Base-by-base conservation (phyloP, 2,329 filamentous ascomycete species). In the Sphaerostilbella broomeana region DNA sequence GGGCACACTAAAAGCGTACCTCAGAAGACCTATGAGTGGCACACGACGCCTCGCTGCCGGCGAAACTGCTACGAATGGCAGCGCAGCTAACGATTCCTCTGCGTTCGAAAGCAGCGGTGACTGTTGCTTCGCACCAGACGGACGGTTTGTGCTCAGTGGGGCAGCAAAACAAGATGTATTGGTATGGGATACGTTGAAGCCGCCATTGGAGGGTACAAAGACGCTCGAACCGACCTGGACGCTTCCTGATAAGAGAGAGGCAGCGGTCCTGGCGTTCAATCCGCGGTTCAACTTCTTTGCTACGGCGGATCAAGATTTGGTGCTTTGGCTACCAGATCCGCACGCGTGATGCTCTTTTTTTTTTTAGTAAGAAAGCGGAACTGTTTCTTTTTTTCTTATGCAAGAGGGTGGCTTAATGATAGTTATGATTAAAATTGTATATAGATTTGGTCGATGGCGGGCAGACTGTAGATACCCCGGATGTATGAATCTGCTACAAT, bases 231-330 rank as follows among this genome's bases (percentile, higher is more conserved):
- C 85, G 35, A 72, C 67, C 31, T 73, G 73, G 61, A 77, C 76
- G 32, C 65, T 84, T 32, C 77, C 82, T 27, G 79, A 82, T 50
- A 76, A 74, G 65, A 79, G 70, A 57, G 79, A 77, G 63, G 78
- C 78, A 4, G 84, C 84, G 1, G 74, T 94, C 10, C 71, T 95
- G 28, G 86, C 84, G 16, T 92, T 88, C 59, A 97, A 95, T 57
- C 92, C 89, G 18, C 75, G 89, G 35, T 92, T 84, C 62, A 95
- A 97, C 61, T 81, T 95, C 67, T 75, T 97, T 50, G 89, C 87
- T 7, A 92, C 83, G 30, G 92, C 87, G 4, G 89, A 97, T 52
- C 83, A 83, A 55, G 88, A 95, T 38, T 68, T 87, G 44, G 64
- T 86, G 15, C 86, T 89, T 51, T 89, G 84, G 84, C 61, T 86